These are phyloP conservation scores for Xylariomycetidae sp. DNA, from an alignment of 2,329 filamentous ascomycete species.

Conservation along the genomic window DNA sequence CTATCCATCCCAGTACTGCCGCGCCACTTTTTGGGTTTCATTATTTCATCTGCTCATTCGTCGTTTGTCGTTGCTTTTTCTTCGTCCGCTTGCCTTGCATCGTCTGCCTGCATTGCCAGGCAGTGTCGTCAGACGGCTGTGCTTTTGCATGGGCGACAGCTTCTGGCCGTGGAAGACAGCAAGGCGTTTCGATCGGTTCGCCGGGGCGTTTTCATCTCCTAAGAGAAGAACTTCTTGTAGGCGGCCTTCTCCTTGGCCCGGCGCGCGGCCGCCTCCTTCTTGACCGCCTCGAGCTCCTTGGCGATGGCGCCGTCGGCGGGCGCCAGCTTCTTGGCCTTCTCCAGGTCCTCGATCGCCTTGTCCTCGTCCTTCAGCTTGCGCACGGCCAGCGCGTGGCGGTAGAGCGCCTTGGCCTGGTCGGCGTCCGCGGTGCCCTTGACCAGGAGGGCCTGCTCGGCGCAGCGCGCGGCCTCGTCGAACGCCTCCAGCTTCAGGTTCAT, in stretches of 20 bases:
- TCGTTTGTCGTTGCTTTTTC: no score
- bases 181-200: no score
- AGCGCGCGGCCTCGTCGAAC: constrained; percentile 64
- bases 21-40: no score
- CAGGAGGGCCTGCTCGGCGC: constrained; percentile 67
- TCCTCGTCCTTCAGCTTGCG: constrained; percentile 80
- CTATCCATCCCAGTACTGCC: no score
- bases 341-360: constrained; percentile 65
- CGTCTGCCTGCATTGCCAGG: no score
- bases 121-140: no score
- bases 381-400: constrained; percentile 72
- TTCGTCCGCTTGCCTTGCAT: no score
- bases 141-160: no score
- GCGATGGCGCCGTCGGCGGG: constrained; percentile 70
- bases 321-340: constrained; percentile 66
- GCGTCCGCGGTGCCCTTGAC: constrained; percentile 59
- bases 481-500: constrained; percentile 73
- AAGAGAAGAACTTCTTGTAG: constrained; percentile 93
- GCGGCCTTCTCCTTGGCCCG: constrained; percentile 86
- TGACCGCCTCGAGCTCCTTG: constrained; percentile 71
- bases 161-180: no score
- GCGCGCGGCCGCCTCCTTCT: constrained; percentile 66
- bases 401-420: constrained; percentile 86
- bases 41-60: no score
- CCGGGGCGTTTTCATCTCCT: no score